Percentiles rank a stretch among this genome's conserved stretches.
These are phyloP conservation scores for Pseudogymnoascus sp. DNA, from an alignment of 2,329 filamentous ascomycete genomes.

Conservation along the genomic window DNA sequence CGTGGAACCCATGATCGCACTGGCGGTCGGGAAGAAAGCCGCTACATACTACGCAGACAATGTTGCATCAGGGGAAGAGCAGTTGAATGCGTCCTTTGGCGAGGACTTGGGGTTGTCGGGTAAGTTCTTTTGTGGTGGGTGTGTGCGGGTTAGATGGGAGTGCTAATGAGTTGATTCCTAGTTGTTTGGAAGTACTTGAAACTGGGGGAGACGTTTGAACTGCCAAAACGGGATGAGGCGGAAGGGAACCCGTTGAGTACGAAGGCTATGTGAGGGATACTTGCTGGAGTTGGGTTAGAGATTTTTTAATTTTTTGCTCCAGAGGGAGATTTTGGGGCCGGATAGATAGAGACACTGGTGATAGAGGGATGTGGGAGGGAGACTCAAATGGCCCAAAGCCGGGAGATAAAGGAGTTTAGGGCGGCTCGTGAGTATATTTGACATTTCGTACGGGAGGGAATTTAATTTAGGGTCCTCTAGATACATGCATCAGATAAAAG, in stretches of 20 bases:
- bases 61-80: conserved; percentile 50
- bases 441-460: background rate
- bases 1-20: conserved; percentile 57
- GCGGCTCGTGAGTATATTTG: background rate
- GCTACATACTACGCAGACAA: conserved; percentile 53
- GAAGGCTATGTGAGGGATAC: background rate
- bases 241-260: background rate
- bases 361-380: background rate
- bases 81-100: conserved; percentile 56
- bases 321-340: background rate
- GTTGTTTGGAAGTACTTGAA: conserved; percentile 1
- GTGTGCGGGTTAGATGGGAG: background rate
- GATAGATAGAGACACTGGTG: background rate
- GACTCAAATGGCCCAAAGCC: background rate
- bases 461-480: background rate
- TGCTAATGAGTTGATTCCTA: background rate
- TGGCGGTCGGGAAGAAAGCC: conserved; percentile 63
- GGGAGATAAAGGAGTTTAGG: background rate
- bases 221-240: background rate
- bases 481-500: background rate
- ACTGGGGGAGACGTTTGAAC: background rate
- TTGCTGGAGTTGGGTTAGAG: background rate
- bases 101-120: conserved; percentile 54
- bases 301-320: background rate
- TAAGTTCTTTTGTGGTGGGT: background rate